Conservation (phyloP, 345 rosid species). For the Aegle marmelos region DNA sequence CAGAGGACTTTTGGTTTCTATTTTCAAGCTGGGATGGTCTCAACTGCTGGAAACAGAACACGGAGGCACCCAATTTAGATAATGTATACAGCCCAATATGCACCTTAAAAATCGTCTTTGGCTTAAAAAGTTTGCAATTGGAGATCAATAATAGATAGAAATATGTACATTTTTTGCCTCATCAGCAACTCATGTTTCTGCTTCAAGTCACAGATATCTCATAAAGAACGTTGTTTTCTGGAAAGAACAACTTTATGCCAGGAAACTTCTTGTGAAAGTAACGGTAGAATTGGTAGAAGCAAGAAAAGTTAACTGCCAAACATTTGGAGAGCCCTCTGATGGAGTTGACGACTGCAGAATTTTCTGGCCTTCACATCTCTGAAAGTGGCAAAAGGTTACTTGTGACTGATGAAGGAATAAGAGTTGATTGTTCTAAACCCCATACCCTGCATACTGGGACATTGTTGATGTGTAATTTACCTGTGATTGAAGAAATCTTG, state of each 20-base stretch:
- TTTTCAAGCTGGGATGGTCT: not conserved
- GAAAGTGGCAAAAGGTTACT: not conserved
- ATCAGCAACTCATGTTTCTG: not conserved
- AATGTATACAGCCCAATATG: not conserved
- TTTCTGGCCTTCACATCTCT: not conserved
- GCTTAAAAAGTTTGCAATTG: not conserved
- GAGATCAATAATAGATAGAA: not conserved
- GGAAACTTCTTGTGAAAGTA: not conserved
- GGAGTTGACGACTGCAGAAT: constrained; percentile 1
- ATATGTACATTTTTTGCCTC: not conserved
- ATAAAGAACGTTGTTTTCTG: not conserved
- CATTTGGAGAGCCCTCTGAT: not conserved
- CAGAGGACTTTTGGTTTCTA: not conserved
- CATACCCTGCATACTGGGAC: not conserved
- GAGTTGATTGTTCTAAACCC: not conserved
- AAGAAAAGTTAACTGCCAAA: not conserved
- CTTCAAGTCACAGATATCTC: too few relatives aligned
- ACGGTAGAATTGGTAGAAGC: not conserved
- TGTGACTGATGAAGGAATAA: not conserved
- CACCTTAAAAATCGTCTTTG: not conserved
- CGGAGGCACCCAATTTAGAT: not conserved
- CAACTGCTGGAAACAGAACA: not conserved
- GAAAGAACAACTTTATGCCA: not conserved
- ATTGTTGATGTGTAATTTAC: not conserved
- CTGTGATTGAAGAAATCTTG: not conserved